Evolutionary conservation across 2,329 filamentous ascomycete genomes (phyloP).

Genomic region (Alternaria arbusti): DNA sequence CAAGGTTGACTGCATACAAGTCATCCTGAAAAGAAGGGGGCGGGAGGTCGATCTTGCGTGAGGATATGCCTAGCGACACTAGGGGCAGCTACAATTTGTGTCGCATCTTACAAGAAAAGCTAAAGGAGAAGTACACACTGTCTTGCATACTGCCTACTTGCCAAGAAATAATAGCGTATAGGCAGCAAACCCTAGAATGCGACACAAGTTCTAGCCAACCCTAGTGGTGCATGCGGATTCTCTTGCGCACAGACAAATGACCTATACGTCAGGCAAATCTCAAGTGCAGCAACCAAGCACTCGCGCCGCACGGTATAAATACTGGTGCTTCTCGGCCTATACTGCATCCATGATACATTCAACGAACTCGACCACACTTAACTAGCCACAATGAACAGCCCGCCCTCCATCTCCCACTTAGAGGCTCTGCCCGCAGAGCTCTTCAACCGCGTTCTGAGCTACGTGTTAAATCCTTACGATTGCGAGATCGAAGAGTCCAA

Average conservation of each 20-base stretch:
- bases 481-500: not conserved
- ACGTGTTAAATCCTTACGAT: not conserved
- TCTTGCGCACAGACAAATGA: no score
- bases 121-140: no score
- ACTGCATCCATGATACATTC: not conserved
- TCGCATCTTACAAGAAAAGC: no score
- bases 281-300: not conserved
- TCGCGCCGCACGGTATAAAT: not conserved
- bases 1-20: conserved; percentile 42
- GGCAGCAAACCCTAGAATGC: no score
- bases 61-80: not conserved
- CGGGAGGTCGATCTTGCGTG: conserved; percentile 40
- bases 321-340: not conserved
- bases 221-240: no score
- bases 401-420: not conserved
- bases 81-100: no score
- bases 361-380: not conserved
- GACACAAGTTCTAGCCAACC: no score
- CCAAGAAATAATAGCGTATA: no score
- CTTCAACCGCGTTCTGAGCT: not conserved
- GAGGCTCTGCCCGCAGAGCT: not conserved
- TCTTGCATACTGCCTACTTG: no score
- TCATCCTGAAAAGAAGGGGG: conserved; percentile 32
- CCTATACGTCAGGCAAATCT: not conserved
- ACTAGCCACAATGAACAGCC: not conserved